These are phyloP conservation scores for Kalmanozyma brasiliensis DNA, from an alignment of 1,284 basidiomycete species.

Conservation along the genomic window DNA sequence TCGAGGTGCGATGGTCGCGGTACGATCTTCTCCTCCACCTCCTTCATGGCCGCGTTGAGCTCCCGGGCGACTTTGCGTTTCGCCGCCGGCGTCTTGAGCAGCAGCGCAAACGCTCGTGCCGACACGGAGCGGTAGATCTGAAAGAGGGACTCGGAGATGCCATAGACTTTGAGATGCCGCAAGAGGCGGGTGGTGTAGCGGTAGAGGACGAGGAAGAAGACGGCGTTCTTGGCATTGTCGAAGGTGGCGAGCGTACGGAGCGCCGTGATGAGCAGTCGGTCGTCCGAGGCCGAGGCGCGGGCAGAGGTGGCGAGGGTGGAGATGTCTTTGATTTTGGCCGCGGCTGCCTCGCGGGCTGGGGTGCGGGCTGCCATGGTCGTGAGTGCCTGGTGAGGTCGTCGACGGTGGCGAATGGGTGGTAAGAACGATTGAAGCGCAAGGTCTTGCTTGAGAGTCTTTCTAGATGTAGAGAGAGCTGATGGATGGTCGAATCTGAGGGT, in stretches of 20 bases:
- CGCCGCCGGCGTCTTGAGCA: conserved; percentile 60
- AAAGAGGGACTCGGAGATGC: conserved; percentile 50
- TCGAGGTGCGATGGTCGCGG: conserved; percentile 46
- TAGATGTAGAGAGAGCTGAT: too few species aligned
- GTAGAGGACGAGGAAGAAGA: conserved; percentile 55
- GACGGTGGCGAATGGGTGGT: background rate
- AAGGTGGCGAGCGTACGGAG: conserved; percentile 35
- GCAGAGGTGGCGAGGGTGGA: conserved; percentile 1
- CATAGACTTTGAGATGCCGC: conserved; percentile 58
- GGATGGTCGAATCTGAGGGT: too few species aligned
- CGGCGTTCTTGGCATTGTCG: conserved; percentile 54
- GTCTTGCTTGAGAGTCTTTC: too few species aligned
- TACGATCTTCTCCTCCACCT: conserved; percentile 62
- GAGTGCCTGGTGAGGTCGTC: background rate
- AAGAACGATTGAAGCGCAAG: too few species aligned
- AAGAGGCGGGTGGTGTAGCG: conserved; percentile 43
- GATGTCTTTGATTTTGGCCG: conserved; percentile 33
- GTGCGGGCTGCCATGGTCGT: conserved; percentile 33
- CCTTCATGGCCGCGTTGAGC: conserved; percentile 55
- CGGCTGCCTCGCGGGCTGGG: conserved; percentile 69
- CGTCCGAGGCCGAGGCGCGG: conserved; percentile 8
- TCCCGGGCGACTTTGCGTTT: conserved; percentile 59
- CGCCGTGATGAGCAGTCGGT: conserved; percentile 18
- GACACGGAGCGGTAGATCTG: conserved; percentile 55
- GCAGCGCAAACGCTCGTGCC: conserved; percentile 37